Evolutionary conservation across 1,139 yeast species (phyloP), one percentile per base, ranked within the genome.

Genomic region (Blastobotrys serpentis): DNA sequence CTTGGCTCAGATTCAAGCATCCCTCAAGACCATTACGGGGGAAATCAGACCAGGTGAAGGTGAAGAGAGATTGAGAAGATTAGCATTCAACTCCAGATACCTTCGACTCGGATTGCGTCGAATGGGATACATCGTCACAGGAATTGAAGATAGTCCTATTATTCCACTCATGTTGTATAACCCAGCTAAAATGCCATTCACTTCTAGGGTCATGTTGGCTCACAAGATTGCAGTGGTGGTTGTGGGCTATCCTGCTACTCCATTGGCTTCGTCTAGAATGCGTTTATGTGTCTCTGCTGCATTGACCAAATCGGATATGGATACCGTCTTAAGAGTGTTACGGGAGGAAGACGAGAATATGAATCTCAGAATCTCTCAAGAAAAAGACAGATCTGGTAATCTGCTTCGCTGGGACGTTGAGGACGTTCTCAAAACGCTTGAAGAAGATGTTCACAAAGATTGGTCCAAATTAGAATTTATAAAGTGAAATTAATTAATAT

Each of bases 241-340:
- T 59, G 98, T 90, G 43, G 96, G 98, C 23, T 92, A 92, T 65
- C 99, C 99, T 7, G 98, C 98, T 0, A 90, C 98, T 1, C 96
- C 97, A 25, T 76, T 92, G 56, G 83, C 87, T 32, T 81, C 90
- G 47, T 87, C 96, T 8, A 81, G 98, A 71, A 90, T 88, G 21
- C 81, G 99, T 67, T 79, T 92, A 61, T 92, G 99, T 74, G 85
- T 94, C 56, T 85, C 95, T 52, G 76, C 98, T 0, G 87, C 98
- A 1, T 76, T 94, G 60, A 92, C 96, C 23, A 92, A 92, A 69
- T 94, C 86, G 60, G 99, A 92, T 67, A 79, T 90, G 62, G 99
- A 92, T 68, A 77, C 80, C 56, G 77, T 90, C 39, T 76, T 92
- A 58, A 75, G 78, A 46, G 84, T 79, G 60, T 77, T 86, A 61